Percentiles rank a stretch among this genome's conserved stretches.
Conservation (phyloP, 768 basidiomycete species). For the Boletus rex-veris region DNA sequence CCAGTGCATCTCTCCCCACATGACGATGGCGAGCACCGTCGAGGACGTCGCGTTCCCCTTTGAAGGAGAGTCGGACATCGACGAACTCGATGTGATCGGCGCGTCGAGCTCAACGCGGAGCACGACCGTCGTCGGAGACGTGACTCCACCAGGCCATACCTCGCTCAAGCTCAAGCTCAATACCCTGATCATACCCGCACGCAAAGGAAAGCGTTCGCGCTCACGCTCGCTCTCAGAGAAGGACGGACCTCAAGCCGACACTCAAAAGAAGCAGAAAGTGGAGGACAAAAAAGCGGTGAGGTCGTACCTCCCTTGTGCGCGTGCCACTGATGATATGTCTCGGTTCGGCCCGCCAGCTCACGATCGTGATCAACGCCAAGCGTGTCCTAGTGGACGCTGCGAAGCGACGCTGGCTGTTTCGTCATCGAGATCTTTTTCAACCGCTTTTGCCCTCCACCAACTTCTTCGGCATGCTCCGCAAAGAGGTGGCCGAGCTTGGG, state of each 20-base stretch:
- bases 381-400: conserved; percentile 39
- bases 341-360: conserved; percentile 33
- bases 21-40: conserved; percentile 1
- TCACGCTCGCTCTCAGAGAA: conserved; percentile 3
- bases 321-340: neutral
- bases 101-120: conserved; percentile 24
- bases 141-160: conserved; percentile 18
- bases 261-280: conserved; percentile 31
- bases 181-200: conserved; percentile 12
- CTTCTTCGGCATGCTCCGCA: conserved; percentile 38
- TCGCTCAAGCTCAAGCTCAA: neutral
- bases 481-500: conserved; percentile 28
- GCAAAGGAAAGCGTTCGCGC: conserved; percentile 19
- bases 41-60: conserved; percentile 11
- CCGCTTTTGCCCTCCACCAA: conserved; percentile 43
- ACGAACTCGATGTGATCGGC: conserved; percentile 31
- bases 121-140: conserved; percentile 29
- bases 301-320: neutral
- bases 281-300: conserved; percentile 43
- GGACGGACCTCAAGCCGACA: neutral
- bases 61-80: conserved; percentile 14
- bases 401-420: conserved; percentile 44
- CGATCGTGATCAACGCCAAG: conserved; percentile 36
- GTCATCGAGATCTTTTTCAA: conserved; percentile 42
- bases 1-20: neutral